phyloP scores from a whole-genome alignment of 345 rosid genomes.

The Balakata baccata region DNA sequence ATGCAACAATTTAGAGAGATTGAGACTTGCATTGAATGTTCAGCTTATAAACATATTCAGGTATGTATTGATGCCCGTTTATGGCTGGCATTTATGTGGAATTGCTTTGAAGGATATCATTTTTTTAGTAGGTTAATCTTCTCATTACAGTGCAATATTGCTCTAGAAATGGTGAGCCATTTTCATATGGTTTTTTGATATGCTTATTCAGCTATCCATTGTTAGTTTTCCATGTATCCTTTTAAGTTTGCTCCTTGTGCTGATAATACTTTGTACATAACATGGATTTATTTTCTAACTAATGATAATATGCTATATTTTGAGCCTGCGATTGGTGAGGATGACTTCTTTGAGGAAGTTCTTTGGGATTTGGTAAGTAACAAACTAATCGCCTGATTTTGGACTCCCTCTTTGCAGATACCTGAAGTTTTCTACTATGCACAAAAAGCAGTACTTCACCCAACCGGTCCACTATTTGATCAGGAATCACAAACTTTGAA shows the following conservation, averaged over 20 bases:
- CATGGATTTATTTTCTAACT: background rate
- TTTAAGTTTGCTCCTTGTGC: background rate
- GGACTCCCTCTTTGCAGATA: constrained; percentile 42
- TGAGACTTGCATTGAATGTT: constrained; percentile 76
- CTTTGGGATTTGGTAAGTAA: background rate
- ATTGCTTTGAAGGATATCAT: background rate
- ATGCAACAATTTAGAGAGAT: constrained; percentile 85
- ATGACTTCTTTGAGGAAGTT: background rate
- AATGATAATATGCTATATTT: too few species aligned
- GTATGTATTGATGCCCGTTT: constrained; percentile 25
- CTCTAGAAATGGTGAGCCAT: background rate
- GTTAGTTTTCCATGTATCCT: too few species aligned
- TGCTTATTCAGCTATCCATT: background rate
- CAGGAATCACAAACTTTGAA: constrained; percentile 72
- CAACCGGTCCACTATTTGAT: constrained; percentile 73
- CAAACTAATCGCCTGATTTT: constrained; percentile 7
- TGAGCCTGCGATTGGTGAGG: background rate
- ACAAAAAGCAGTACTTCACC: constrained; percentile 79
- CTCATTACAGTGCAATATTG: background rate
- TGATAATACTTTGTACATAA: background rate
- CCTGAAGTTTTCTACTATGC: constrained; percentile 71
- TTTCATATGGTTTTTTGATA: background rate
- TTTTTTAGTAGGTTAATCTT: background rate
- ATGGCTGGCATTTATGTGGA: background rate
- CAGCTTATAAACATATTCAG: constrained; percentile 67